These are phyloP conservation scores for Linnemannia exigua DNA, from an alignment of 192 early-diverging fungal genomes.

Conservation along the genomic window DNA sequence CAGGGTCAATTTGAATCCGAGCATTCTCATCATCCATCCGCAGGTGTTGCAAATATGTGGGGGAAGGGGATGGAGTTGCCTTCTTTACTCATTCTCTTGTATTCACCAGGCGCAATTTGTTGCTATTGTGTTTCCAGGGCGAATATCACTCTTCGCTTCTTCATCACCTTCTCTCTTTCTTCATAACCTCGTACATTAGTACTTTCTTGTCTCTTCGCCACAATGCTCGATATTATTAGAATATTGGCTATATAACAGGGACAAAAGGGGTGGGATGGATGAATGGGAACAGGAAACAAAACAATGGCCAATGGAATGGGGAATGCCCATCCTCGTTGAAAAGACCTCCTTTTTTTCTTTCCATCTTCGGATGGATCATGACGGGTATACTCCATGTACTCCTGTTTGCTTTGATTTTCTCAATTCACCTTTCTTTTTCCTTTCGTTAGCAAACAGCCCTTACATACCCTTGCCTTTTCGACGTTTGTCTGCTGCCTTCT, in stretches of 20 bases:
- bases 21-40: not conserved
- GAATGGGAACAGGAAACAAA: not conserved
- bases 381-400: not conserved
- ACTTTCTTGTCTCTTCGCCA: not conserved
- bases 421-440: not conserved
- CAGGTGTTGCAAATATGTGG: not conserved
- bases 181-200: too few relatives aligned
- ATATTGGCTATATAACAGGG: too few relatives aligned
- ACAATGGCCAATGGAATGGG: not conserved
- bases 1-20: not conserved
- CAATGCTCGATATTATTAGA: not conserved
- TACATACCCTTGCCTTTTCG: too few relatives aligned
- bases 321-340: not conserved
- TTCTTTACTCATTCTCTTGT: not conserved
- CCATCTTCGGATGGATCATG: not conserved
- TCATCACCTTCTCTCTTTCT: not conserved
- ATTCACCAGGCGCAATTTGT: not conserved
- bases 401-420: not conserved
- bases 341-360: not conserved
- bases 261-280: not conserved
- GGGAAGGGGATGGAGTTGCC: not conserved
- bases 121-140: not conserved
- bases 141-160: not conserved
- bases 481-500: too few relatives aligned
- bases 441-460: too few relatives aligned